Evolutionary conservation across 495 filamentous ascomycete genomes (phyloP), one percentile per base, ranked within the genome.

Genomic region (Glarea lozoyensis): DNA sequence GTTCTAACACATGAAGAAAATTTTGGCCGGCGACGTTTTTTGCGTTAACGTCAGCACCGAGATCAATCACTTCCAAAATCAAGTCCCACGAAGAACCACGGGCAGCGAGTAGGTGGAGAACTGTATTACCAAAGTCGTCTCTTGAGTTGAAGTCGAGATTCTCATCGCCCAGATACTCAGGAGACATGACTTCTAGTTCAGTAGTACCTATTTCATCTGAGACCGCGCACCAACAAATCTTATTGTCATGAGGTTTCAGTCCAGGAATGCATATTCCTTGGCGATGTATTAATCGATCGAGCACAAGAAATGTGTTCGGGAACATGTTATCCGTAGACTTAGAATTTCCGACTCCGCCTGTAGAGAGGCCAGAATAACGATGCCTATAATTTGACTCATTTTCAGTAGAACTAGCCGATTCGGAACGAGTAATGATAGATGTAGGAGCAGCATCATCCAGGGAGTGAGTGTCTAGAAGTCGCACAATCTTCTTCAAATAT

Each of bases 61-160:
- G 16, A 10, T 63, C 29, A 15, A 68, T 57, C 2, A 34, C 32
- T 6, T 58, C 55, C n/a, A 54, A 50, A 25, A 54, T 54, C 6
- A 48, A 56, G 7, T 55, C 50, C 10, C 46, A 6, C 11, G 17
- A 10, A 9, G 21, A 1, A 16, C 31, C 33, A 2, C 52, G 41
- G 6, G 60, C 52, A 22, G 66, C 64, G 23, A 70, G 53, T 24
- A 61, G 43, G 42, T 72, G 68, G 10, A 73, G 57, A 0, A 54
- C 43, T 0, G 67, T 71, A 48, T 73, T 70, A 0, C 65, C 62
- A 41, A 68, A 70, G 10, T 34, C 18, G 36, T 73, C 69, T n/a
- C n/a, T n/a, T n/a, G n/a, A n/a, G 7, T 25, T 40, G 7, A 53
- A 43, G 15, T 18, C 16, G 31, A 57, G 24, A 10, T 48, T 47